Evolutionary conservation across 495 filamentous ascomycete species (phyloP).

Genomic region (Chlorociboria aeruginascens): DNA sequence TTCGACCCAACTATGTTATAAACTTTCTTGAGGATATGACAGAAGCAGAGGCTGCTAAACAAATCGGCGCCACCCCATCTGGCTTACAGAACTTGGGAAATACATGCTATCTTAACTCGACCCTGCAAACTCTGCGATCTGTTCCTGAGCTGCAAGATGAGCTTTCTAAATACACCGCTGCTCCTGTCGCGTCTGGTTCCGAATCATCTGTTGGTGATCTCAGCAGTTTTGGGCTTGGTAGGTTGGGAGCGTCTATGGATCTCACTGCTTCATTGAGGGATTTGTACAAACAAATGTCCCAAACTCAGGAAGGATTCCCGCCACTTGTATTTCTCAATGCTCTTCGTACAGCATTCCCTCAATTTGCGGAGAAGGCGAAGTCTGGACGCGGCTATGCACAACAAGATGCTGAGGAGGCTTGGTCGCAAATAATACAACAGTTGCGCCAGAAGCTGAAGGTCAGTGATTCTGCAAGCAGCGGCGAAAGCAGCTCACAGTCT

Average conservation of each 20-base stretch:
- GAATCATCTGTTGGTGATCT: slow-evolving; percentile 18
- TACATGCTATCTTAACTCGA: slow-evolving; percentile 97
- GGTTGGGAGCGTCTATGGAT: slow-evolving; percentile 52
- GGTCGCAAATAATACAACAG: slow-evolving; percentile 90
- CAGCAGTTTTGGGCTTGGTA: slow-evolving; percentile 24
- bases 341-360: slow-evolving; percentile 72
- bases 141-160: slow-evolving; percentile 87
- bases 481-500: slow-evolving; percentile 20
- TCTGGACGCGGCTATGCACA: slow-evolving; percentile 79
- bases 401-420: slow-evolving; percentile 96
- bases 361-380: slow-evolving; percentile 79
- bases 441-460: slow-evolving; percentile 68
- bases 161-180: slow-evolving; percentile 53
- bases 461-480: slow-evolving; percentile 29
- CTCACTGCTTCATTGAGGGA: slow-evolving; percentile 71
- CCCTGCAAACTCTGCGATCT: slow-evolving; percentile 74
- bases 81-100: slow-evolving; percentile 91
- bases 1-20: slow-evolving; percentile 66
- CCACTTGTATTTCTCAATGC: slow-evolving; percentile 78
- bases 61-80: slow-evolving; percentile 74
- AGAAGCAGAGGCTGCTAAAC: slow-evolving; percentile 76
- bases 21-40: slow-evolving; percentile 98
- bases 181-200: slow-evolving; percentile 13
- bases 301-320: slow-evolving; percentile 80
- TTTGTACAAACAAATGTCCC: slow-evolving; percentile 85